Base-by-base conservation (phyloP, 495 filamentous ascomycete species). In the Extremus antarcticus region DNA sequence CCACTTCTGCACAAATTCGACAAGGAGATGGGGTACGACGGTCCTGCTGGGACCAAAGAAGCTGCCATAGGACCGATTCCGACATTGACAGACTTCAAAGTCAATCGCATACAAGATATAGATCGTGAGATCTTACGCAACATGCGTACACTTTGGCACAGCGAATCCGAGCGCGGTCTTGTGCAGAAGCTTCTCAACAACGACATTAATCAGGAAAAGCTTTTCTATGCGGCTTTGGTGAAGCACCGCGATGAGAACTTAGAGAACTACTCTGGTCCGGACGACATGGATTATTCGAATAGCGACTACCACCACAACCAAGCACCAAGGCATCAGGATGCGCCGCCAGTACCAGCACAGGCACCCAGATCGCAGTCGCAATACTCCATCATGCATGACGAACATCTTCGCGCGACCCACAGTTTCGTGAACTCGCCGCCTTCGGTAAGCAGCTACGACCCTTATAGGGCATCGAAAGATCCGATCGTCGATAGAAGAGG, bases 261-360 rank as follows among this genome's bases (percentile, higher is more conserved):
- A 13, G 89, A 96, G 63, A 87, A 94, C 59, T 95, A 90, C 63
- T 77, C 79, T 59, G 78, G 78, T 43, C 32, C 62, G 29, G 78
- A 81, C 51, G 77, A 83, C 2, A 71, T 94, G 17, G 78, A 78
- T 25, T 83, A 90, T 64, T 94, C 90, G 1, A 74, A 84, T 17
- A 92, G 88, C 67, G 90, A 96, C 65, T 88, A 90, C 61, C 87
- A 95, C 59, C 86, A 94, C 63, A 76, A 83, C 53, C 82, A 79
- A 51, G 76, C 76, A 17, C 40, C 55, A 17, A 70, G 68, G 2
- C 70, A 70, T 53, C 72, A 46, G 72, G 72, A 60, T 68, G 73
- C 48, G 25, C 58, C 59, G 39, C 68, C 54, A 41, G 50, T 63
- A 57, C 61, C 65, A 21, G 73, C 70, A 15, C 69, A 71, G 20